phyloP scores from a whole-genome alignment of 257 asterid genomes.

The Lycium barbarum region DNA sequence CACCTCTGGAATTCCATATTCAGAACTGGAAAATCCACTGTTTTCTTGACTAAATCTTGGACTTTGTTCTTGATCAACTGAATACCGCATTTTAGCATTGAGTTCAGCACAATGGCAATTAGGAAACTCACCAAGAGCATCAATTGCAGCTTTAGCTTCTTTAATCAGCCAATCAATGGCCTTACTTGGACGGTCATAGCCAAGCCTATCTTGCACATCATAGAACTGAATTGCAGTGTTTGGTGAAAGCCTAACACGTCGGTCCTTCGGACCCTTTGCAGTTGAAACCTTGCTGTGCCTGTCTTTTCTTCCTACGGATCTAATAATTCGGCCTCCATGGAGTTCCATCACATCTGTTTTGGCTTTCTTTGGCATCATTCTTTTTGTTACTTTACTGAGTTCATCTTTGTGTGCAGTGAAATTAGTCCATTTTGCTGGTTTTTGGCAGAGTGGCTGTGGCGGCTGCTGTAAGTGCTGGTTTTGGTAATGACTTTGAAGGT shows the following conservation, averaged over 20 bases:
- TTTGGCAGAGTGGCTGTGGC: background rate
- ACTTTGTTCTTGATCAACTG: slow-evolving; percentile 14
- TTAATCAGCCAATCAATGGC: slow-evolving; percentile 98
- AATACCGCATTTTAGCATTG: background rate
- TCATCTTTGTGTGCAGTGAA: background rate
- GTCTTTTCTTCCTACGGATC: slow-evolving; percentile 94
- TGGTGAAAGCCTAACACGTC: slow-evolving; percentile 97
- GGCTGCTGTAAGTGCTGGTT: background rate
- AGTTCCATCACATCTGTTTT: slow-evolving; percentile 76
- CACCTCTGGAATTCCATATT: slow-evolving; percentile 3
- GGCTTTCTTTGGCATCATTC: background rate
- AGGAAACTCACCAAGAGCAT: slow-evolving; percentile 67
- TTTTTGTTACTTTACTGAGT: background rate
- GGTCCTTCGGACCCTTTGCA: slow-evolving; percentile 94
- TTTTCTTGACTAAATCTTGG: background rate
- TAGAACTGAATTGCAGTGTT: slow-evolving; percentile 97
- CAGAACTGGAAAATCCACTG: background rate
- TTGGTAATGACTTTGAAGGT: background rate
- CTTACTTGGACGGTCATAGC: slow-evolving; percentile 97
- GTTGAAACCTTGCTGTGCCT: slow-evolving; percentile 99
- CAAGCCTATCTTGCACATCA: slow-evolving; percentile 97
- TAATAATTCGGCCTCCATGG: slow-evolving; percentile 92
- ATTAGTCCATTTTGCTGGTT: background rate
- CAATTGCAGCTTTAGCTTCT: slow-evolving; percentile 87
- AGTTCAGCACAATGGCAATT: slow-evolving; percentile 1